phyloP scores from a whole-genome alignment of 306 rosid species.

The Ormosia semicastrata region DNA sequence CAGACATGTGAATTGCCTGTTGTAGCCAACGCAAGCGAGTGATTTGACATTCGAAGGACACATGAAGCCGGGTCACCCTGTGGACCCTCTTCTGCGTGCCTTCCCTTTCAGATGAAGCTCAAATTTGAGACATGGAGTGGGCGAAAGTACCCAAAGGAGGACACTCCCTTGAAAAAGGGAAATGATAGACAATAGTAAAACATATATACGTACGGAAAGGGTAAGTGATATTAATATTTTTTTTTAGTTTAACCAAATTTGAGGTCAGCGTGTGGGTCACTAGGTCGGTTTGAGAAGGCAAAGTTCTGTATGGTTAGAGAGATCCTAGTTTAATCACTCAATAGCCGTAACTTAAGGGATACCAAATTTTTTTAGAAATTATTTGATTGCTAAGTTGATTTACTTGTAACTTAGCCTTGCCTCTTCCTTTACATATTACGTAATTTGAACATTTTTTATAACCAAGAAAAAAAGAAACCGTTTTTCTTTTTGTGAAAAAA shows the following conservation, averaged over 20 bases:
- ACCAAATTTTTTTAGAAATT: no score
- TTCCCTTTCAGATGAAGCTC: conserved; percentile 8
- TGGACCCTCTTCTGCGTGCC: conserved; percentile 11
- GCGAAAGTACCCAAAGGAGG: not conserved
- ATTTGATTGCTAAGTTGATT: not conserved
- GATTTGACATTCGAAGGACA: conserved; percentile 37
- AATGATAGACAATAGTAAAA: not conserved
- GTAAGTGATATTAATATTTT: not conserved
- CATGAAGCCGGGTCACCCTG: conserved; percentile 29
- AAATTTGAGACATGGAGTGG: conserved; percentile 23
- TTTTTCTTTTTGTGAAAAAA: no score
- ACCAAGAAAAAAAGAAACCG: no score
- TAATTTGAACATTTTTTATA: no score
- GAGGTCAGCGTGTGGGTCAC: not conserved
- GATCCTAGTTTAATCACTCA: not conserved
- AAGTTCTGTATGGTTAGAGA: no score
- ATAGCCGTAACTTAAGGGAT: no score
- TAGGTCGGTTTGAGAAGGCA: not conserved
- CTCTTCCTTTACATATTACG: no score
- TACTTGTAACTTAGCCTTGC: no score
- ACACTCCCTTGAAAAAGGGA: not conserved
- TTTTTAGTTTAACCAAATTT: not conserved
- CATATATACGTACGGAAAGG: not conserved
- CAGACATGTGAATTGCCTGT: conserved; percentile 31
- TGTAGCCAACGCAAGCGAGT: not conserved